Percentiles rank a stretch among this genome's conserved stretches.
Evolutionary conservation across 108 stramenopile genomes (phyloP).

Genomic region (Skeletonema grethae): DNA sequence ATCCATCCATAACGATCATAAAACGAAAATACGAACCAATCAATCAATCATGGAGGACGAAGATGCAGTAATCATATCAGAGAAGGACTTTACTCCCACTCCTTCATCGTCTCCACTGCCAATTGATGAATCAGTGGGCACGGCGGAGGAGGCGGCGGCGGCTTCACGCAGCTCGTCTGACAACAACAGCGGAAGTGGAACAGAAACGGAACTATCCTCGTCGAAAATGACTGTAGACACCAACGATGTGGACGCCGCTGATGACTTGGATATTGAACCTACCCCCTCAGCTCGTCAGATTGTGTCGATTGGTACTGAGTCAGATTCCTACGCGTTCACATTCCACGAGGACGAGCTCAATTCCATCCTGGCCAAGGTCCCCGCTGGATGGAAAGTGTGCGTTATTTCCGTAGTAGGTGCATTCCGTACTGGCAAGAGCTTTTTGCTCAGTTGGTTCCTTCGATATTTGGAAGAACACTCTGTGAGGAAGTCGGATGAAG

Average conservation of each 20-base stretch:
- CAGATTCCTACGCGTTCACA: constrained; percentile 78
- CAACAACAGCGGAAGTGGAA: constrained; percentile 1
- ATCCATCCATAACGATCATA: background rate
- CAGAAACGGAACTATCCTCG: constrained; percentile 4
- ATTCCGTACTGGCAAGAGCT: constrained; percentile 97
- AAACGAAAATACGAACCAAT: no score
- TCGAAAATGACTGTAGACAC: constrained; percentile 7
- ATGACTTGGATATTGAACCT: constrained; percentile 14
- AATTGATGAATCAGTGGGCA: background rate
- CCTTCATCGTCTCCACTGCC: constrained; percentile 12
- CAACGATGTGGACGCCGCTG: constrained; percentile 16
- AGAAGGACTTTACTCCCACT: constrained; percentile 32
- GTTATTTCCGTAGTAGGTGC: constrained; percentile 97
- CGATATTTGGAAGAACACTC: constrained; percentile 73
- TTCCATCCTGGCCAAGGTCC: constrained; percentile 73
- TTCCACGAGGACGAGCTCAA: constrained; percentile 85
- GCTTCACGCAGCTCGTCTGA: background rate
- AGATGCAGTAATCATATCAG: constrained; percentile 39
- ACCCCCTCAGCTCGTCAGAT: constrained; percentile 69
- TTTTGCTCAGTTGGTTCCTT: constrained; percentile 95
- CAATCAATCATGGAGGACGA: constrained; percentile 4
- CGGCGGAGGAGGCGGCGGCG: background rate
- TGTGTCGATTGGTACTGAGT: constrained; percentile 83
- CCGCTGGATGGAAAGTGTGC: constrained; percentile 86
- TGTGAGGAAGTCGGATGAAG: constrained; percentile 19